phyloP scores from a whole-genome alignment of 352 stramenopile species.

The Pythium periplocum region DNA sequence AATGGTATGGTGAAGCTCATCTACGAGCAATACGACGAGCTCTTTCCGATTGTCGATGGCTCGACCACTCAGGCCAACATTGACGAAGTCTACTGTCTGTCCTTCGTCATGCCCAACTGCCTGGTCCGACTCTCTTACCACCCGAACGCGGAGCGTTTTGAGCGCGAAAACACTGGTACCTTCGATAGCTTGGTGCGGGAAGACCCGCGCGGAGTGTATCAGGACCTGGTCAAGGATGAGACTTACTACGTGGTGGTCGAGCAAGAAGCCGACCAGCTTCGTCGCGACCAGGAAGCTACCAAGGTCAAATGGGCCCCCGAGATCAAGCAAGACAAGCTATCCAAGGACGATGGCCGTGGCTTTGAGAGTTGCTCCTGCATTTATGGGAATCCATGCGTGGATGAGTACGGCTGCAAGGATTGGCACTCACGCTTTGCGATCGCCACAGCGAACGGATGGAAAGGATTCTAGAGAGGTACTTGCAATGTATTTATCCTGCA shows the following conservation, averaged over 20 bases:
- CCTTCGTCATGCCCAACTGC: slow-evolving; percentile 87
- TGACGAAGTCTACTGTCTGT: slow-evolving; percentile 85
- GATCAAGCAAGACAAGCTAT: slow-evolving; percentile 27
- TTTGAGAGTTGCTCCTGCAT: slow-evolving; percentile 87
- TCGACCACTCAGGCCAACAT: slow-evolving; percentile 69
- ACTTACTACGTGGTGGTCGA: slow-evolving; percentile 85
- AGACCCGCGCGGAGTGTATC: slow-evolving; percentile 66
- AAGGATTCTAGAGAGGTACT: slow-evolving; percentile 54
- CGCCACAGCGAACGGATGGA: slow-evolving; percentile 87
- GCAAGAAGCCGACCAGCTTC: slow-evolving; percentile 66
- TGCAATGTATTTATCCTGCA: background rate
- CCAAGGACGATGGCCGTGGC: slow-evolving; percentile 50
- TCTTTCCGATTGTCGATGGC: slow-evolving; percentile 73
- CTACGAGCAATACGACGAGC: slow-evolving; percentile 87
- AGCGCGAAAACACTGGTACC: slow-evolving; percentile 35
- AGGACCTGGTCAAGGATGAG: slow-evolving; percentile 50
- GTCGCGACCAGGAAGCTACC: slow-evolving; percentile 53
- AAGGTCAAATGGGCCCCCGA: slow-evolving; percentile 42
- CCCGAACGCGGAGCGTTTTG: slow-evolving; percentile 44
- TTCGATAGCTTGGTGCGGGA: slow-evolving; percentile 62
- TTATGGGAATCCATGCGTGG: slow-evolving; percentile 87
- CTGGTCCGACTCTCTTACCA: slow-evolving; percentile 61
- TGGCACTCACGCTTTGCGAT: slow-evolving; percentile 82
- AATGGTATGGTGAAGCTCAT: slow-evolving; percentile 72
- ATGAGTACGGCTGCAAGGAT: slow-evolving; percentile 88